Conservation (phyloP, 2,329 filamentous ascomycete species). For the Orbilia blumenaviensis region DNA sequence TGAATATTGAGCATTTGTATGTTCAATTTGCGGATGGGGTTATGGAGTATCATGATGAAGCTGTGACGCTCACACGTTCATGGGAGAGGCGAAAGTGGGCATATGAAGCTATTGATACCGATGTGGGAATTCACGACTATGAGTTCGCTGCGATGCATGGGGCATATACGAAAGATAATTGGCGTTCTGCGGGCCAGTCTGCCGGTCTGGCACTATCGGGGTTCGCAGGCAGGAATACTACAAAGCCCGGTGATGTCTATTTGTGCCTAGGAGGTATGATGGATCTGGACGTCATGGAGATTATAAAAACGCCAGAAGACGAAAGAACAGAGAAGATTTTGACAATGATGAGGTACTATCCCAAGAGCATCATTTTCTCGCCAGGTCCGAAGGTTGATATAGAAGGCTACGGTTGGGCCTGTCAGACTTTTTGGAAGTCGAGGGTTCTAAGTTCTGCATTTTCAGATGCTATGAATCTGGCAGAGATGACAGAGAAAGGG, state of each 20-base stretch:
- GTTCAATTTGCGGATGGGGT: slow-evolving; percentile 40
- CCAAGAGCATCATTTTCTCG: slow-evolving; percentile 44
- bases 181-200: not conserved
- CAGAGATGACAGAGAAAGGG: slow-evolving; percentile 23
- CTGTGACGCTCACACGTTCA: not conserved
- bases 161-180: slow-evolving; percentile 10
- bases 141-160: slow-evolving; percentile 22
- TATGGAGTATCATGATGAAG: slow-evolving; percentile 10
- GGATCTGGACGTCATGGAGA: slow-evolving; percentile 25
- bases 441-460: slow-evolving; percentile 22
- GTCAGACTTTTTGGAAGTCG: slow-evolving; percentile 41
- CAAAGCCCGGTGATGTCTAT: slow-evolving; percentile 32
- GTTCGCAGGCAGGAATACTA: slow-evolving; percentile 35
- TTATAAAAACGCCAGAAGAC: slow-evolving; percentile 30
- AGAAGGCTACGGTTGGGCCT: slow-evolving; percentile 24
- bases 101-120: slow-evolving; percentile 30
- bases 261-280: slow-evolving; percentile 34
- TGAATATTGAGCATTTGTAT: slow-evolving; percentile 37
- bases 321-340: slow-evolving; percentile 28
- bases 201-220: slow-evolving; percentile 31
- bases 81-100: slow-evolving; percentile 37
- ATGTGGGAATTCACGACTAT: slow-evolving; percentile 7
- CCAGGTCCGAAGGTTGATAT: slow-evolving; percentile 28
- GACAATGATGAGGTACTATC: slow-evolving; percentile 22
- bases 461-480: slow-evolving; percentile 22